Evolutionary conservation across 768 basidiomycete genomes (phyloP).

Genomic region (Coprinopsis cinerea): DNA sequence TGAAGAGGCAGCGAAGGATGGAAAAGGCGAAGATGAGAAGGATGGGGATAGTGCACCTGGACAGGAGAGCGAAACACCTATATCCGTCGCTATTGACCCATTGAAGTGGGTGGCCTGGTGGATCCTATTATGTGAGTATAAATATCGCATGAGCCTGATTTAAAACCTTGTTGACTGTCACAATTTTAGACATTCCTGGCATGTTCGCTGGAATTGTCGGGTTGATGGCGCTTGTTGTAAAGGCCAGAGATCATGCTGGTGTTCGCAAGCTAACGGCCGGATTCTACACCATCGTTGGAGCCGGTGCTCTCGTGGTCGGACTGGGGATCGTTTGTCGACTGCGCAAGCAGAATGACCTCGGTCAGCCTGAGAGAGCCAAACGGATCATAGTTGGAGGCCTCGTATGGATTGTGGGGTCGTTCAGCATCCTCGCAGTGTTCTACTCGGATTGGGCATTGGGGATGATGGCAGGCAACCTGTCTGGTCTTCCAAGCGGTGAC

Average conservation of each 20-base stretch:
- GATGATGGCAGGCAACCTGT: slow-evolving; percentile 14
- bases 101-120: slow-evolving; percentile 9
- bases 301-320: slow-evolving; percentile 1
- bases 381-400: slow-evolving; percentile 5
- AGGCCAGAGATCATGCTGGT: slow-evolving; percentile 10
- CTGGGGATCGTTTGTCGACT: slow-evolving; percentile 4
- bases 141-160: no score
- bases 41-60: background rate
- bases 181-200: slow-evolving; percentile 21
- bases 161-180: background rate
- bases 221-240: slow-evolving; percentile 25
- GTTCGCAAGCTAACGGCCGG: slow-evolving; percentile 8
- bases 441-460: slow-evolving; percentile 16
- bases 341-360: background rate
- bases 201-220: slow-evolving; percentile 28
- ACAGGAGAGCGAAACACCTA: slow-evolving; percentile 3
- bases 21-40: background rate
- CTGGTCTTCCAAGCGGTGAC: slow-evolving; percentile 13
- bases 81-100: slow-evolving; percentile 5
- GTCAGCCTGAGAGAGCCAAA: background rate
- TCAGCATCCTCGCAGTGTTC: slow-evolving; percentile 13
- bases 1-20: background rate
- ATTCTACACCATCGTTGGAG: slow-evolving; percentile 11
- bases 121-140: slow-evolving; percentile 11
- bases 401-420: slow-evolving; percentile 7